Base-by-base conservation (phyloP, 225 moss, liverwort and hornwort species). In the Straminergon stramineum region DNA sequence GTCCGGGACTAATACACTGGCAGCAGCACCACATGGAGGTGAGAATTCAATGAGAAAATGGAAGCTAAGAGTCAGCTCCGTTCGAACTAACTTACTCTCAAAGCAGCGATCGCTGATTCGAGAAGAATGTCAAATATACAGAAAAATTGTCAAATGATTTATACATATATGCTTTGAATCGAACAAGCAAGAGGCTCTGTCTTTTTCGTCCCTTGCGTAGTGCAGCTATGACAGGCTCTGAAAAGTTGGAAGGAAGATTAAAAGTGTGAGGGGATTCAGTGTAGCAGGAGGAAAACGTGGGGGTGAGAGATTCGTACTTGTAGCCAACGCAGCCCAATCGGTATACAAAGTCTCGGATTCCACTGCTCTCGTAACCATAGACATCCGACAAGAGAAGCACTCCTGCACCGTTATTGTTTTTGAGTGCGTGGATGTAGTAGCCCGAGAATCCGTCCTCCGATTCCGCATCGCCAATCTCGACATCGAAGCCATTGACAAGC, bases 291-390 rank as follows among this genome's bases (percentile, higher is more conserved):
- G 41, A 18, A 60, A 70, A 69, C n/a, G 65, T 56, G 27, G n/a
- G 57, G 11, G 60, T 82, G 57, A 87, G 89, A 86, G 63, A n/a
- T 35, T n/a, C 96, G 66, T 92, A 98, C 96, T 97, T 97, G 96
- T 97, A 99, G 83, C 98, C 98, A 90, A 99, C 95, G 92, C 98
- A 99, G 27, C 93, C 98, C 76, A 97, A 94, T 52, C 96, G 91
- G 74, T 96, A 97, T 7, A 95, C 96, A 62, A 97, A 96, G 81
- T 96, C 95, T 89, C 98, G 96, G 75, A 92, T 97, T 30, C 94
- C 96, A 31, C 91, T 92, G 81, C 96, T 91, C 90, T 96, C 92
- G 74, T 93, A 94, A 52, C 98, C 98, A 22, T 85, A 92, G 26
- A 94, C 91, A 87, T 99, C 97, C 68, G 96, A 90, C 55, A 99